Evolutionary conservation across 345 rosid species (phyloP).

Genomic region (Syzygium jambos): DNA sequence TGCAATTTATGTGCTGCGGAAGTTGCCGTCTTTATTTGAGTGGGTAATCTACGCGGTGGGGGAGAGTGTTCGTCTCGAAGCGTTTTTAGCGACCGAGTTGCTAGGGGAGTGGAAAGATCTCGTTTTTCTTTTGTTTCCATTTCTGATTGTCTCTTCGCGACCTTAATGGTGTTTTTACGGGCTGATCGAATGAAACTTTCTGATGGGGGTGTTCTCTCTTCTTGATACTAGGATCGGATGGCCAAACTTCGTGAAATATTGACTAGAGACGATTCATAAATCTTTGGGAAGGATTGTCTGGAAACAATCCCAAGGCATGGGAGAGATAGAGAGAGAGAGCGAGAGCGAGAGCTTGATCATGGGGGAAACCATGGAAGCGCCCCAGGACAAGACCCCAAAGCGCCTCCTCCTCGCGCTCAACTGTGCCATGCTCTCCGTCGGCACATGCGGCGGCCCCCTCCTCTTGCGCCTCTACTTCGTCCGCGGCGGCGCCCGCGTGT

Average conservation of each 20-base stretch:
- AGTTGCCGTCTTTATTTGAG: not conserved
- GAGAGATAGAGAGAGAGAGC: not conserved
- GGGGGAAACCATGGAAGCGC: not conserved
- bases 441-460: slow-evolving; percentile 56
- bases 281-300: not conserved
- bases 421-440: slow-evolving; percentile 38
- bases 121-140: not conserved
- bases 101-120: not conserved
- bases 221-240: not conserved
- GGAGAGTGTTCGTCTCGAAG: not conserved
- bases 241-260: not conserved
- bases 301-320: not conserved
- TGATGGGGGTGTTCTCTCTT: not conserved
- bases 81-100: not conserved
- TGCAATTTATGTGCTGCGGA: not conserved
- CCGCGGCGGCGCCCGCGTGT: slow-evolving; percentile 65
- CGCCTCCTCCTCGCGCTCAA: slow-evolving; percentile 30
- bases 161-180: not conserved
- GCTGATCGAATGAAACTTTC: not conserved
- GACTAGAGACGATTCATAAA: not conserved
- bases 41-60: not conserved
- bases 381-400: not conserved
- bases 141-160: not conserved
- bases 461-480: slow-evolving; percentile 67
- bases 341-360: not conserved